These are phyloP conservation scores for Zanthoxylum bungeanum DNA, from an alignment of 345 rosid species.

Conservation along the genomic window DNA sequence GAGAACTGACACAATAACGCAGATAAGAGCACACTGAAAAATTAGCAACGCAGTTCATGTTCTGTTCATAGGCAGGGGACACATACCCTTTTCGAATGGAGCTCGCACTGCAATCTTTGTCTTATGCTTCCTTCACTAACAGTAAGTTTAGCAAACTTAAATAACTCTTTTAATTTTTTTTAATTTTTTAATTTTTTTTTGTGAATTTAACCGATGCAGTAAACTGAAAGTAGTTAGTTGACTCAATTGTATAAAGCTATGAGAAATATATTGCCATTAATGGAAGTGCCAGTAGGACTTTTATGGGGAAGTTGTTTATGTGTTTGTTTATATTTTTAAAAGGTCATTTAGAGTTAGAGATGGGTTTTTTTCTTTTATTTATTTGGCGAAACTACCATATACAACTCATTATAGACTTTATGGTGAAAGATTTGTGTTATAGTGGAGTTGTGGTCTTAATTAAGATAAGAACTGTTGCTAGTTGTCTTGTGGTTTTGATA, in stretches of 20 bases:
- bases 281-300: constrained; percentile 15
- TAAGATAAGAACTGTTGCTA: neutral
- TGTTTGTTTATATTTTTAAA: neutral
- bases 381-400: constrained; percentile 15
- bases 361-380: constrained; percentile 13
- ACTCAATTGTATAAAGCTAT: constrained; percentile 4
- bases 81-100: constrained; percentile 24
- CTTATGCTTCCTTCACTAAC: constrained; percentile 23
- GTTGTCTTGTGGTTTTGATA: neutral
- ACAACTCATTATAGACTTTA: constrained; percentile 16
- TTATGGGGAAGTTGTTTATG: constrained; percentile 14
- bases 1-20: constrained; percentile 2
- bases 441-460: constrained; percentile 17
- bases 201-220: constrained; percentile 1
- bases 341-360: constrained; percentile 3
- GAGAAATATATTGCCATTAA: constrained; percentile 9
- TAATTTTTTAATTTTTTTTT: neutral
- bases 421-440: constrained; percentile 17
- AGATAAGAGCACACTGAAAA: no score
- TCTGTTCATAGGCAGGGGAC: neutral
- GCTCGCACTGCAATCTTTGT: constrained; percentile 23
- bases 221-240: constrained; percentile 18
- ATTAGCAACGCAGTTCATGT: neutral
- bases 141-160: constrained; percentile 20
- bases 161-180: neutral